Percentiles rank a stretch among this genome's conserved stretches.
Evolutionary conservation across 2,329 filamentous ascomycete species (phyloP).

Genomic region (Alternaria arborescens): DNA sequence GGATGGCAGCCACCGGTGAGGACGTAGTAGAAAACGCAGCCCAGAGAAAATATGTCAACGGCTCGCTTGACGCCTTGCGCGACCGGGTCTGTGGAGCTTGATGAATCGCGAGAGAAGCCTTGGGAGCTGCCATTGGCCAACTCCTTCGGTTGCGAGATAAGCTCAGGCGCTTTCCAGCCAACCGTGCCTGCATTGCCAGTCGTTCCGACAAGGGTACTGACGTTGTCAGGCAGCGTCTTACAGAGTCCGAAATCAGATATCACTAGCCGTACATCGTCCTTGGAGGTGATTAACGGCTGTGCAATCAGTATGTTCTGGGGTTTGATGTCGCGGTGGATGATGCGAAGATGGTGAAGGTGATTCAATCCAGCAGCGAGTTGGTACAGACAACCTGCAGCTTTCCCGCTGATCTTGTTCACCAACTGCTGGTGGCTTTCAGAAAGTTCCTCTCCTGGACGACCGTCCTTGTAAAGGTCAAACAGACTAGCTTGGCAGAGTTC

Average conservation of each 20-base stretch:
- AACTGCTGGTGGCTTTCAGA: constrained; percentile 72
- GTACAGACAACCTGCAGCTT: constrained; percentile 81
- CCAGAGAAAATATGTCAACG: constrained; percentile 97
- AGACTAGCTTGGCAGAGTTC: constrained; percentile 94
- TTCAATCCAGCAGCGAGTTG: constrained; percentile 90
- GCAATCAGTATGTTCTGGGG: constrained; percentile 95
- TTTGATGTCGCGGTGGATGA: constrained; percentile 96
- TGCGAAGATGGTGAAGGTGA: constrained; percentile 88
- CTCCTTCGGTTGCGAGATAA: constrained; percentile 70
- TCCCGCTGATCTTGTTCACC: constrained; percentile 74
- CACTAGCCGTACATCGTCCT: constrained; percentile 79
- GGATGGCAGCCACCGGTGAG: constrained; percentile 91
- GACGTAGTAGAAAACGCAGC: constrained; percentile 99
- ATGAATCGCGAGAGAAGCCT: constrained; percentile 54
- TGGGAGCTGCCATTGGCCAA: constrained; percentile 53
- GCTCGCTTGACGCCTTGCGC: constrained; percentile 86
- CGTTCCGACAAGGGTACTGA: constrained; percentile 93
- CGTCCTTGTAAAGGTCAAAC: constrained; percentile 85
- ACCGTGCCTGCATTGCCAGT: constrained; percentile 94
- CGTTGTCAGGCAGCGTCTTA: constrained; percentile 93
- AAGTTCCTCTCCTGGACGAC: constrained; percentile 52
- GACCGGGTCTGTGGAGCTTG: constrained; percentile 54
- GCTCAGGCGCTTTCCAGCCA: constrained; percentile 94
- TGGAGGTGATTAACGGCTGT: constrained; percentile 71
- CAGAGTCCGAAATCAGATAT: constrained; percentile 98